Conservation (phyloP, 1,284 basidiomycete species). For the Ceratobasidium sp. region DNA sequence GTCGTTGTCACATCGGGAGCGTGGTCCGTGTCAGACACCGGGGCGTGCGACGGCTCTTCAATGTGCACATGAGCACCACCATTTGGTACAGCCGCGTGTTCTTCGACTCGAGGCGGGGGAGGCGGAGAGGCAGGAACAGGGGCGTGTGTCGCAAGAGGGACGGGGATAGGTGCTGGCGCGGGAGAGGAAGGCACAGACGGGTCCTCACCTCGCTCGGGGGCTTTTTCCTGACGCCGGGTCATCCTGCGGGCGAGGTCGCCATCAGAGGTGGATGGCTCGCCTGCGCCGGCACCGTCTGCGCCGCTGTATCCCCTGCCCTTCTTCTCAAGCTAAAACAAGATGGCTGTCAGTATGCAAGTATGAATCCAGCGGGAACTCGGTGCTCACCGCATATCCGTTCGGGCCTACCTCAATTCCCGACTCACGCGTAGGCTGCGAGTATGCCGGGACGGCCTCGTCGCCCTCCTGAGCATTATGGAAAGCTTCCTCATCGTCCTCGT, state of each 20-base stretch:
- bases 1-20: neutral
- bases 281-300: slow-evolving; percentile 49
- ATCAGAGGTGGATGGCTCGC: slow-evolving; percentile 46
- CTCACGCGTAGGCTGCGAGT: slow-evolving; percentile 57
- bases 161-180: slow-evolving; percentile 25
- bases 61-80: neutral
- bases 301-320: slow-evolving; percentile 54
- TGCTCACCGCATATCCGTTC: slow-evolving; percentile 80
- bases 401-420: slow-evolving; percentile 67
- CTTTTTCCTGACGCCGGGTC: slow-evolving; percentile 77
- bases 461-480: slow-evolving; percentile 63
- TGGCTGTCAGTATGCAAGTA: slow-evolving; percentile 46
- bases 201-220: slow-evolving; percentile 62
- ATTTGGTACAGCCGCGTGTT: slow-evolving; percentile 1
- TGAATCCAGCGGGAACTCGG: slow-evolving; percentile 9
- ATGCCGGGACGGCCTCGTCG: slow-evolving; percentile 58
- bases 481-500: slow-evolving; percentile 67
- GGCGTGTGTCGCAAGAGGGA: neutral
- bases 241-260: slow-evolving; percentile 60
- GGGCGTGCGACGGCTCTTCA: slow-evolving; percentile 29
- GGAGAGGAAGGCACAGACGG: slow-evolving; percentile 43
- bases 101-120: slow-evolving; percentile 13
- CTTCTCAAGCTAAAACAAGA: slow-evolving; percentile 59
- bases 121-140: slow-evolving; percentile 4
- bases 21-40: slow-evolving; percentile 29